phyloP scores from a whole-genome alignment of 305 asterid genomes.

The Fraxinus sp. region DNA sequence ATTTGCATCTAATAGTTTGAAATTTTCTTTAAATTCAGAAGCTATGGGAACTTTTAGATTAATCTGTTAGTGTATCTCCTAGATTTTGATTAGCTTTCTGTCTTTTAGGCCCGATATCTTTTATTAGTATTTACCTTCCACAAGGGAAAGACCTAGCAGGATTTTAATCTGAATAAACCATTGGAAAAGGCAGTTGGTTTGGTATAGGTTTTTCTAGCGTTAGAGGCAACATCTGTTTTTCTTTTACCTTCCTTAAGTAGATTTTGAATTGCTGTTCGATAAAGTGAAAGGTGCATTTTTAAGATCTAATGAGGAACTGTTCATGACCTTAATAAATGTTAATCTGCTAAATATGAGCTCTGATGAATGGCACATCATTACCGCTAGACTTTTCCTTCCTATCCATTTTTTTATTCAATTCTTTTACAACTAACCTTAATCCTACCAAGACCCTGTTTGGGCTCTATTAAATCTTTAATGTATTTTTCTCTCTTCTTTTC shows the following conservation, averaged over 20 bases:
- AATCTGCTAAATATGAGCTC: background rate
- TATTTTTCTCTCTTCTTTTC: too few species aligned
- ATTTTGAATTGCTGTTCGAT: background rate
- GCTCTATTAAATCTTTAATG: too few species aligned
- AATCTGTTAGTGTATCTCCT: background rate
- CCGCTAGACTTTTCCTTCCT: background rate
- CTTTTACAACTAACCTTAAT: too few species aligned
- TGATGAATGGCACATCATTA: background rate
- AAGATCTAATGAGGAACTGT: background rate
- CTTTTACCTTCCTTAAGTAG: background rate
- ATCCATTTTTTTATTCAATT: too few species aligned
- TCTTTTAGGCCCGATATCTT: too few species aligned
- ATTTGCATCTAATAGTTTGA: background rate
- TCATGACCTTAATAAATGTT: background rate
- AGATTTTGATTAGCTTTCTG: background rate
- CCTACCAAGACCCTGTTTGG: background rate
- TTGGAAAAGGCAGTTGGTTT: background rate
- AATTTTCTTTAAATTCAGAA: background rate
- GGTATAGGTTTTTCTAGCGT: background rate
- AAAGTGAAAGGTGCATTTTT: background rate
- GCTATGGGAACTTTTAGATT: background rate
- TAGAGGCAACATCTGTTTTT: background rate
- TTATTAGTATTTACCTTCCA: background rate
- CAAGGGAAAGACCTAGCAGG: background rate
- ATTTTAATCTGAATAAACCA: background rate